Base-by-base conservation (phyloP, 805 yeast genomes). In the Saccharomycopsis javanensis region DNA sequence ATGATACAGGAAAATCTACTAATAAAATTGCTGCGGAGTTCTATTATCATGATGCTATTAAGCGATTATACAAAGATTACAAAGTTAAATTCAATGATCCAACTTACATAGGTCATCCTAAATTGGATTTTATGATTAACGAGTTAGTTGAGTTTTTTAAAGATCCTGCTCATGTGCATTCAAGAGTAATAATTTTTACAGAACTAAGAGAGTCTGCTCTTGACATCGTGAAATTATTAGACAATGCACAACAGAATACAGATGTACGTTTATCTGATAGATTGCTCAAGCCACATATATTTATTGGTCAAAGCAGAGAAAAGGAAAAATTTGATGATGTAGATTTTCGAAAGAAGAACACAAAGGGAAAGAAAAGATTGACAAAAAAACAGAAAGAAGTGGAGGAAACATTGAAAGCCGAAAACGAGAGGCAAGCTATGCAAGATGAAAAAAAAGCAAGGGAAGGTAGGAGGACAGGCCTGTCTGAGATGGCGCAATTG, bases 171-270 rank as follows among this genome's bases (percentile, higher is more conserved):
- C 71, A 70, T 11, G 63, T 68, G 1, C 48, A 57, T 16, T 86
- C 95, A 1, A 79, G 88, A 62, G 94, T 85, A 2, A 95, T 94
- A 48, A 77, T 94, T 0, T 94, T 94, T 68, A 86, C 96, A 0
- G 96, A 91, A 67, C 79, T 81, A 59, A 78, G 99, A 67, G 95
- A 88, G 61, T 85, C 96, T 4, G 99, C 98, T 0, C 71, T 88
- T 45, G 97, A 91, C 61, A 85, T 94, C 50, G 88, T 88, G 1
- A 82, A 81, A 61, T 78, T 71, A 55, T 70, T 83, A 51, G 92
- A 85, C 62, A 42, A 42, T 42, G 48, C 48, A 2, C 18, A 23
- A 20, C 48, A 42, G 13, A 42, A 20, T 42, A 20, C 8, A 5
- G 15, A 3, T 10, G 48, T 20, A 7, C 60, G 66, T 5, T 61